Conservation (phyloP, 306 rosid genomes). For the Elaeagnus macrophylla region DNA sequence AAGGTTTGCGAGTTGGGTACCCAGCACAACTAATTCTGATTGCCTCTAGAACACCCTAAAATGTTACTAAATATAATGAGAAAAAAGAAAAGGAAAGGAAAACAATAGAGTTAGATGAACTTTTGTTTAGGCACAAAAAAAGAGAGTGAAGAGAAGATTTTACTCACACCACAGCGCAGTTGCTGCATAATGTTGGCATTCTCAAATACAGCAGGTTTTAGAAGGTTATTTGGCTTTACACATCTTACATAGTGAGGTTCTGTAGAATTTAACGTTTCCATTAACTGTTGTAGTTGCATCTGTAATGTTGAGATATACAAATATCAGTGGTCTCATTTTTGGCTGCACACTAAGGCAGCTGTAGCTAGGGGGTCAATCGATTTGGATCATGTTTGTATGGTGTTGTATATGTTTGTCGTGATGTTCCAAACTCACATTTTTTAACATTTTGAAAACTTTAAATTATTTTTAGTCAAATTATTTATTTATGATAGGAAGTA, state of each 20-base stretch:
- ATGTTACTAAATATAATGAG: constrained; percentile 17
- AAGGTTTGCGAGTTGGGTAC: constrained; percentile 90
- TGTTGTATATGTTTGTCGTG: too few species aligned
- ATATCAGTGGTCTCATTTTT: too few species aligned
- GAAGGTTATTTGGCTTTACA: constrained; percentile 94
- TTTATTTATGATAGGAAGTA: too few species aligned
- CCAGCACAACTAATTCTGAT: constrained; percentile 99
- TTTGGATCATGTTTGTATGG: too few species aligned
- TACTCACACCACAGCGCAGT: constrained; percentile 98
- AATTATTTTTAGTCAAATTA: too few species aligned
- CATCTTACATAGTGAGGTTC: constrained; percentile 98
- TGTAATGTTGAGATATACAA: constrained; percentile 36
- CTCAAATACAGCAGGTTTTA: constrained; percentile 95
- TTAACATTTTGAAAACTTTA: too few species aligned
- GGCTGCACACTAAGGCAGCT: too few species aligned
- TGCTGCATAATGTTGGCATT: constrained; percentile 93
- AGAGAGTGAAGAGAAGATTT: constrained; percentile 19
- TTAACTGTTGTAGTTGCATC: constrained; percentile 83
- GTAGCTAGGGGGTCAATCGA: too few species aligned
- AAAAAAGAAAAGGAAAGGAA: constrained; percentile 11
- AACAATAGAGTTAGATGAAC: constrained; percentile 4
- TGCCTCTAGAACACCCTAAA: constrained; percentile 98
- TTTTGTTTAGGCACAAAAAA: constrained; percentile 18
- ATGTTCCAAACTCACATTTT: too few species aligned
- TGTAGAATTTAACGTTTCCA: constrained; percentile 91